These are phyloP conservation scores for Paramecium octaurelia DNA, from an alignment of 73 alveolate genomes.

Conservation along the genomic window DNA sequence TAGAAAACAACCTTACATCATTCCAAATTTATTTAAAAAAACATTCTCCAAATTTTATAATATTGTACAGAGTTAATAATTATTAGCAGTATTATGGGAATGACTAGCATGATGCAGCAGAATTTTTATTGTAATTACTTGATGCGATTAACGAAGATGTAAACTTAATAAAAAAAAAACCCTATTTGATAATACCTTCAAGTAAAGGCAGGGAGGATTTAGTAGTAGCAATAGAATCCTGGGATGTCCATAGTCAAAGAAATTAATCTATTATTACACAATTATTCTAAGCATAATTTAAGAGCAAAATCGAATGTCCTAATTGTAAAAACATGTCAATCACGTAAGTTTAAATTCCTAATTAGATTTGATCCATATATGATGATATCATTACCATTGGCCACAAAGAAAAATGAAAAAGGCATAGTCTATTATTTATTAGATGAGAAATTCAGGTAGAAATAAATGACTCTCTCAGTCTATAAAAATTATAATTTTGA, in stretches of 20 bases:
- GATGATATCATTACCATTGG: slow-evolving; percentile 27
- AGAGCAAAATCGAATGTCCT: slow-evolving; percentile 90
- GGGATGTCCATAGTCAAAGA: slow-evolving; percentile 92
- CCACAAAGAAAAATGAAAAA: not conserved
- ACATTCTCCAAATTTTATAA: slow-evolving; percentile 12
- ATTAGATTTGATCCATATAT: slow-evolving; percentile 34
- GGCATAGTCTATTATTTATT: not conserved
- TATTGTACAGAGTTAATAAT: not conserved
- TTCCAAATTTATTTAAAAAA: slow-evolving; percentile 44
- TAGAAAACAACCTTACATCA: not conserved
- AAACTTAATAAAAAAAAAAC: slow-evolving; percentile 86
- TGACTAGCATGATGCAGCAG: slow-evolving; percentile 66
- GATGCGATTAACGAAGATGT: slow-evolving; percentile 96
- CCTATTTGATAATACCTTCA: slow-evolving; percentile 75
- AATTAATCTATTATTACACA: slow-evolving; percentile 93
- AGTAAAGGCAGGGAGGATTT: slow-evolving; percentile 78
- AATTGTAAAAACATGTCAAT: slow-evolving; percentile 81
- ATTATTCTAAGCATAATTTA: slow-evolving; percentile 93
- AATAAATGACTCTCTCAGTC: not conserved
- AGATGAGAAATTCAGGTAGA: not conserved
- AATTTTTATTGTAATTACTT: slow-evolving; percentile 82
- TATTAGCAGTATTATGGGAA: slow-evolving; percentile 28
- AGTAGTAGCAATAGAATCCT: slow-evolving; percentile 83
- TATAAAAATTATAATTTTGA: not conserved
- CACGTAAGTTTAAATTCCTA: slow-evolving; percentile 36